Base-by-base conservation (phyloP, 495 filamentous ascomycete species). In the Podospora comata region DNA sequence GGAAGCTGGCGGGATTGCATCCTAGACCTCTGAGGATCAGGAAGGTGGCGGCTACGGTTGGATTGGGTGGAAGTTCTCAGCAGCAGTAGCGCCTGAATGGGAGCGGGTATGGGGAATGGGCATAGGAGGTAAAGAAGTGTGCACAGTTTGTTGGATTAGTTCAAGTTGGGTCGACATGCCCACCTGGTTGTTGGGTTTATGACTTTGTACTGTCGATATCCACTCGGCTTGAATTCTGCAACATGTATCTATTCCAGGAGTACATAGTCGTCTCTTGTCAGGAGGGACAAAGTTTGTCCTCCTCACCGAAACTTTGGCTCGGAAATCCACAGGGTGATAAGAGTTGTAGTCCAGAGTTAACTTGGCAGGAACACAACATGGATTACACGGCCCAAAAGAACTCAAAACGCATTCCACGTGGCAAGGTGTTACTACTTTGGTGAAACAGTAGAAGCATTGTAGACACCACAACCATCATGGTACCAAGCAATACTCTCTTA, bases 21-120 rank as follows among this genome's bases (percentile, higher is more conserved):
- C 61, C 61, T 63, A 18, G 27, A 32, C 61, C 61, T 30, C n/a
- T 63, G 61, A 53, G 30, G 61, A 63, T 63, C 18, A 16, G 32
- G 28, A 63, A 63, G 61, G 32, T 48, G 20, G 23, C 55, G n/a
- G n/a, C 55, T 26, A 58, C 19, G 5, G 59, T 32, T 18, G 27
- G 19, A 23, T 4, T 15, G 2, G 18, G 11, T 6, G 18, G 28
- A 7, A 27, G 23, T 16, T n/a, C n/a, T 1, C 56, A 58, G 59
- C 59, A 32, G 59, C 59, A n/a, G 59, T 26, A 30, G 4, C 34
- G 26, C 18, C 16, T 28, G 15, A 30, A 9, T 11, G 56, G 59
- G 59, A 27, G 1, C 13, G 59, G 18, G 23, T 28, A 61, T 26
- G 26, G 27, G 18, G 6, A 16, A 16, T 27, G 56, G 23, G 56